Evolutionary conservation across 192 early-diverging fungal species (phyloP).

Genomic region (Dissophora globulifera): DNA sequence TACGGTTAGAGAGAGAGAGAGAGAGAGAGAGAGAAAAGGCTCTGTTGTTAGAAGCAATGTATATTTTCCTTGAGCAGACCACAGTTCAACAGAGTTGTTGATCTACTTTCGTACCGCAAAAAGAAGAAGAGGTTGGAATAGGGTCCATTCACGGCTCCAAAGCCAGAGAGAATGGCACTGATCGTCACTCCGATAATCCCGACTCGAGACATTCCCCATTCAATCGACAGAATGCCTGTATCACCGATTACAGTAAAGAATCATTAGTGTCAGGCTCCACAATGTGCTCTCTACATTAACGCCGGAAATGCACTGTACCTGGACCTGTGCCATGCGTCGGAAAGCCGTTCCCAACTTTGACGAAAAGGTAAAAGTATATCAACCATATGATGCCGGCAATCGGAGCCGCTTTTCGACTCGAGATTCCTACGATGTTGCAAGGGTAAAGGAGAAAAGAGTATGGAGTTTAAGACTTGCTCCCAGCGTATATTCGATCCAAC

Average conservation of each 20-base stretch:
- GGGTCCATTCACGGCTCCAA: constrained; percentile 93
- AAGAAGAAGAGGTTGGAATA: constrained; percentile 88
- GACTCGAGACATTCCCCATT: constrained; percentile 83
- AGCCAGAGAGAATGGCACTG: constrained; percentile 93
- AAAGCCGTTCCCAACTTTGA: constrained; percentile 68
- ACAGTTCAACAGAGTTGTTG: background rate
- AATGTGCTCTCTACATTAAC: no score
- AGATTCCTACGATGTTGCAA: constrained; percentile 22
- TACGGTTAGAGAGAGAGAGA: constrained; percentile 1
- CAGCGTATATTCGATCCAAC: background rate
- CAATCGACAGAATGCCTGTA: constrained; percentile 61
- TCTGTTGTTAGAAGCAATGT: no score
- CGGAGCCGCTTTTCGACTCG: constrained; percentile 32
- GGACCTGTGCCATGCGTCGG: constrained; percentile 58
- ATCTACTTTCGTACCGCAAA: constrained; percentile 63
- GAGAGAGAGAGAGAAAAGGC: no score
- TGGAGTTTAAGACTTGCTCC: background rate
- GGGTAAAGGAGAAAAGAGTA: no score
- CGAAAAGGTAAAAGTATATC: constrained; percentile 67
- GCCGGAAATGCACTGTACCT: constrained; percentile 21
- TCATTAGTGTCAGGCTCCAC: no score
- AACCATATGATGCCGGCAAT: constrained; percentile 41
- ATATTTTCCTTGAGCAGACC: no score
- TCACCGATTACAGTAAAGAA: no score
- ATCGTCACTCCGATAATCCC: constrained; percentile 92